These are phyloP conservation scores for Gelatoporia subvermispora DNA, from an alignment of 768 basidiomycete genomes.

Conservation along the genomic window DNA sequence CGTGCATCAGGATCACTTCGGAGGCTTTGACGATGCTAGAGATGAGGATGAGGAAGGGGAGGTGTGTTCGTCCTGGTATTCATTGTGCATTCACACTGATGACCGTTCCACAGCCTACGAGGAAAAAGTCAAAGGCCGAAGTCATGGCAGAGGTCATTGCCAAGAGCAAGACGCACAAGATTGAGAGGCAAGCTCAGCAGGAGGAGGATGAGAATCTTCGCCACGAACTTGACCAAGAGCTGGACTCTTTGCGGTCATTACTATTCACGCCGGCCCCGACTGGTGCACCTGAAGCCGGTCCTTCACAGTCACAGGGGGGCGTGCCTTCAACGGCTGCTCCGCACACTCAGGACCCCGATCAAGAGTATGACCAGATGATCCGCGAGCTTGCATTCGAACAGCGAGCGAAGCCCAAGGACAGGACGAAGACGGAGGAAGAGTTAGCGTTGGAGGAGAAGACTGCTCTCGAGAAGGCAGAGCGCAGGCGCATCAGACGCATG, in stretches of 20 bases:
- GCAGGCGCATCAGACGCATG: constrained; percentile 76
- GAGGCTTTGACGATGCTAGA: constrained; percentile 76
- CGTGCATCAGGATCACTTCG: constrained; percentile 74
- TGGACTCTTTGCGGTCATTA: constrained; percentile 72
- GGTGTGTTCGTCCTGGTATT: constrained; percentile 18
- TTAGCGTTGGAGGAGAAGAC: constrained; percentile 85
- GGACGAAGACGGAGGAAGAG: constrained; percentile 96
- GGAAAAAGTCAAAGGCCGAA: constrained; percentile 90
- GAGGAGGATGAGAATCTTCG: constrained; percentile 84
- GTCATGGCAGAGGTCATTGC: constrained; percentile 98
- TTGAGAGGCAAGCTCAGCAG: constrained; percentile 82
- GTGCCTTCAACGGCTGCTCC: background rate
- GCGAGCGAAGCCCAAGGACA: constrained; percentile 88
- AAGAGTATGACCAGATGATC: constrained; percentile 89
- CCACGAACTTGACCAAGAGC: constrained; percentile 83
- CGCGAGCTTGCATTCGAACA: constrained; percentile 91
- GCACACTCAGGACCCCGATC: constrained; percentile 32
- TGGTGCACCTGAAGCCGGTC: constrained; percentile 17
- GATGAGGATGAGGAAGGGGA: constrained; percentile 50
- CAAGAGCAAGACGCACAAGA: constrained; percentile 95
- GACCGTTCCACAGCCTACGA: constrained; percentile 49
- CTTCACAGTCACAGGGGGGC: background rate
- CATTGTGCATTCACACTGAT: background rate
- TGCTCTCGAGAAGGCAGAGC: constrained; percentile 80
- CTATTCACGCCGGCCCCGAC: constrained; percentile 55